phyloP scores from a whole-genome alignment of 139 green algal species.

The Micractinium sp. region DNA sequence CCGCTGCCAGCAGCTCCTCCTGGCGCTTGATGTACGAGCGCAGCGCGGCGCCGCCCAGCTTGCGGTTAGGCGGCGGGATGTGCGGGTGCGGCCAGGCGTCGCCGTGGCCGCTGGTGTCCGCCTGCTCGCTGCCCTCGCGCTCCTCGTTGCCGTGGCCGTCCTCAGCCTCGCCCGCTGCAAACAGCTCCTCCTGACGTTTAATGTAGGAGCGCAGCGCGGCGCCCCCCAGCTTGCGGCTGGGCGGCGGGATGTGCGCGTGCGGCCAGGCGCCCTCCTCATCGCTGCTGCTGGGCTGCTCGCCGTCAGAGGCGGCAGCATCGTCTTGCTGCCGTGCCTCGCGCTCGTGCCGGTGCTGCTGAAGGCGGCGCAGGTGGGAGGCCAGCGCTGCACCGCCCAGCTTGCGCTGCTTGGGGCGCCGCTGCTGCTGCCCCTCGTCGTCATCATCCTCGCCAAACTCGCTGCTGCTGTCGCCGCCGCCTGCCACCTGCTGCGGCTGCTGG shows the following conservation, averaged over 20 bases:
- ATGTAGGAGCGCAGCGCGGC: constrained; percentile 18
- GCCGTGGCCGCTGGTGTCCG: not conserved
- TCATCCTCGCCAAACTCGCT: not conserved
- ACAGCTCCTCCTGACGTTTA: constrained; percentile 16
- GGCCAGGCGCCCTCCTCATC: constrained; percentile 4
- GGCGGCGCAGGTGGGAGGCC: not conserved
- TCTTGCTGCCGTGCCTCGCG: not conserved
- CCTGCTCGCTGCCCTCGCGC: not conserved
- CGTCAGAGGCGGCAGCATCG: not conserved
- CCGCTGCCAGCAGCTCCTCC: constrained; percentile 10
- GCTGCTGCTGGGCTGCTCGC: constrained; percentile 6
- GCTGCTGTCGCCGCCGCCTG: not conserved
- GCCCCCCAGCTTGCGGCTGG: constrained; percentile 14
- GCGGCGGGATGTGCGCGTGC: constrained; percentile 12
- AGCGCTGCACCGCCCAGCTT: constrained; percentile 21
- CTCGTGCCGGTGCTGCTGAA: not conserved
- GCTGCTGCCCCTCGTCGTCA: not conserved
- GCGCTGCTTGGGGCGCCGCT: constrained; percentile 13
- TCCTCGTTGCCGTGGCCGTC: not conserved
- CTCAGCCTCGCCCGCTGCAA: not conserved
- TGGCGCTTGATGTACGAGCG: constrained; percentile 21
- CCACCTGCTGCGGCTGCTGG: not conserved
- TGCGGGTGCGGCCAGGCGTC: not conserved
- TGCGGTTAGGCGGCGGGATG: constrained; percentile 16
- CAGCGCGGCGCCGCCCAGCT: constrained; percentile 18